Evolutionary conservation across 2,329 filamentous ascomycete species (phyloP), one percentile per base, ranked within the genome.

Genomic region (Lasiodiplodia hormozganensis): DNA sequence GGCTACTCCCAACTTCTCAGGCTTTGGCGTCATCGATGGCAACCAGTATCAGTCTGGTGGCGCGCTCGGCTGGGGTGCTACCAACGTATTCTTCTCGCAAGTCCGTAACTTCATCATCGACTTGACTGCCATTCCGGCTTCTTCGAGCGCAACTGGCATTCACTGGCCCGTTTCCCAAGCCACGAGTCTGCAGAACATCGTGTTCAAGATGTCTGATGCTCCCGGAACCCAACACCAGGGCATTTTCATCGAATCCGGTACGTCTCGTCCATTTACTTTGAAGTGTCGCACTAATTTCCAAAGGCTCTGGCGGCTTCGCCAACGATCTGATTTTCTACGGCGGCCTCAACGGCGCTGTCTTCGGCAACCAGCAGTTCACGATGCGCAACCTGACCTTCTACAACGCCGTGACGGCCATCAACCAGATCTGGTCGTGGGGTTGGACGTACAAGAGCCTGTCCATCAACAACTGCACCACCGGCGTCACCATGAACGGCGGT

Each of bases 61-160:
- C 8, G 71, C 75, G 68, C 74, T 78, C 70, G 82, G 81, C 70
- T 84, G 78, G 74, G 76, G 78, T 11, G 80, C 87, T 3, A 87
- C 87, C 43, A 89, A 87, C 72, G 86, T 90, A 11, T 92, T 92
- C 77, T 89, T 84, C 74, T 83, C 89, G 54, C 86, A 89, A 71
- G 84, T 92, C 69, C 83, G 88, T 10, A 92, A 92, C 73, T 83
- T 92, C 60, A 81, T 89, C 67, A 81, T 92, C 49, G 89, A 92
- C 73, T 80, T 84, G 47, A 88, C 85, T 1, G 76, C 78, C 1
- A 81, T 88, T 0, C 81, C 84, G 28, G 76, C 84, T 0, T 73
- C 77, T n/a, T 81, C 79, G 10, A 74, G 80, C 2, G 82, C 84
- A 1, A 67, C 64, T 14, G 80, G 81, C 36, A 76, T 84, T 21